Evolutionary conservation across 23 red algal species (phyloP).

Genomic region (Pyropia yezoensis): DNA sequence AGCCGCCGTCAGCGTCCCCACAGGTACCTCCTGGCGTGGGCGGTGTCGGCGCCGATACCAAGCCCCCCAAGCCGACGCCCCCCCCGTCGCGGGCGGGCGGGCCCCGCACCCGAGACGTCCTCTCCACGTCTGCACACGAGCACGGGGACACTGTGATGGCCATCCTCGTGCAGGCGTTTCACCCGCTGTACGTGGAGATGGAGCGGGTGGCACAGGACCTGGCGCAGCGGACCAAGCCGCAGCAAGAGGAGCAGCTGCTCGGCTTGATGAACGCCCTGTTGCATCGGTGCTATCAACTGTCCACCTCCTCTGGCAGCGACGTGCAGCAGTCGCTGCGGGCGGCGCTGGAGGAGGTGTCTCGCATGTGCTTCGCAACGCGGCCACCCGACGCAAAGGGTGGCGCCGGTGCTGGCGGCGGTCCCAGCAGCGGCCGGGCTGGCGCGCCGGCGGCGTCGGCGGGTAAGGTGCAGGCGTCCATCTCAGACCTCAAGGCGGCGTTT

Average conservation of each 20-base stretch:
- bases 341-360: slow-evolving; percentile 81
- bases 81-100: too few species aligned
- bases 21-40: not conserved
- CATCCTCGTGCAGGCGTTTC: slow-evolving; percentile 45
- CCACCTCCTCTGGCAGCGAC: slow-evolving; percentile 34
- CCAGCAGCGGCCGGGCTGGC: not conserved
- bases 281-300: slow-evolving; percentile 64
- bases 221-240: slow-evolving; percentile 52
- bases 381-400: not conserved
- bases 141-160: slow-evolving; percentile 77
- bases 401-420: not conserved
- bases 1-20: not conserved
- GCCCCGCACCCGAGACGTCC: too few species aligned
- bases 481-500: slow-evolving; percentile 86
- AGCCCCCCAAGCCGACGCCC: too few species aligned
- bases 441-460: slow-evolving; percentile 9
- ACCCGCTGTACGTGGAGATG: slow-evolving; percentile 65
- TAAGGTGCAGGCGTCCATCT: slow-evolving; percentile 25
- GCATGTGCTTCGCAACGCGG: slow-evolving; percentile 83
- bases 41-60: not conserved
- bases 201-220: slow-evolving; percentile 66
- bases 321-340: slow-evolving; percentile 49
- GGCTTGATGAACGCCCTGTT: slow-evolving; percentile 87
- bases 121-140: slow-evolving; percentile 15
- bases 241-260: slow-evolving; percentile 75